Base-by-base conservation (phyloP, 1,284 basidiomycete species). In the Trichosporon inkin region DNA sequence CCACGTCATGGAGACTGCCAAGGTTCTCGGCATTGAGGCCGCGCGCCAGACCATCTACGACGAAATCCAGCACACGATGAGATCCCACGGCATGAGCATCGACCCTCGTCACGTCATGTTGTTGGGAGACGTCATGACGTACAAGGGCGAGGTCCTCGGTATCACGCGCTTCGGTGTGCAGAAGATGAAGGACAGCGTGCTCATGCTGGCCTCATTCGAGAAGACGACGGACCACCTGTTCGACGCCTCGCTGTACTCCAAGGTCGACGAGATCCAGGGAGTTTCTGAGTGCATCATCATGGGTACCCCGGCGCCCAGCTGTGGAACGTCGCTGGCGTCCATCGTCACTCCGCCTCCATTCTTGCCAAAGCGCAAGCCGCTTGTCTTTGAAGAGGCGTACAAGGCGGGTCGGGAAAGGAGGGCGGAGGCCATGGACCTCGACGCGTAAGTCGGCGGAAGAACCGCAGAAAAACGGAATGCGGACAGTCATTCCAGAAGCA, bases 131-230 rank as follows among this genome's bases (percentile, higher is more conserved):
- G 92, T 98, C 62, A 99, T 99, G 96, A 88, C 88, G 35, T 98
- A 97, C 82, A 99, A 99, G 86, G 96, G 96, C 57, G 95, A 99
- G 77, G 93, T 99, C 6, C 81, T 99, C 57, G 96, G 96, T 58
- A 99, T 99, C 78, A 99, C 96, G 10, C 89, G 96, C 20, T 99
- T 99, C 79, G 96, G 96, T 76, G 95, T 99, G n/a, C 92, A 95
- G 22, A 99, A 99, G 81, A 99, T 99, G 92, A 99, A 99, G 80
- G 96, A 99, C 80, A 97, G 92, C 70, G 94, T 98, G 1, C 84
- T 99, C 69, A 99, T 99, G 96, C 82, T 99, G 71, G 96, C 96
- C 10, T 96, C 92, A 34, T 99, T 99, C 77, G 96, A 99, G 79
- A 99, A 99, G 82, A 99, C 96, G 28, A 99, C 96, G 11, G 96